Evolutionary conservation across 805 yeast species (phyloP).

Genomic region (Tetrapisispora namnaoensis): DNA sequence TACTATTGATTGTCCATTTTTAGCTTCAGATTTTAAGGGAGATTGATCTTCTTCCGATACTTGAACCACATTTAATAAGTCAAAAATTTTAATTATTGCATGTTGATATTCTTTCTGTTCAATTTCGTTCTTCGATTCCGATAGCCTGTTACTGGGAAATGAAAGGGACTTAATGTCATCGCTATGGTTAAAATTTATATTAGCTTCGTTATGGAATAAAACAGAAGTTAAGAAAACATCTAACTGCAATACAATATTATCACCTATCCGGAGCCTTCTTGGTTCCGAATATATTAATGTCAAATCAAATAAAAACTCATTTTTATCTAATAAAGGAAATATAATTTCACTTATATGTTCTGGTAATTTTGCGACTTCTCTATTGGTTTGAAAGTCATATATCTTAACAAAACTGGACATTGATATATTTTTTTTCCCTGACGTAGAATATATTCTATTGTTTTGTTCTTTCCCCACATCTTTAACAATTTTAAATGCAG

Average conservation of each 20-base stretch:
- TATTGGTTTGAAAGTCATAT: conserved; percentile 18
- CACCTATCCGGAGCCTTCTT: conserved; percentile 56
- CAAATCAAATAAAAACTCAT: conserved; percentile 45
- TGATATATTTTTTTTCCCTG: conserved; percentile 15
- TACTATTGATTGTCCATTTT: conserved; percentile 9
- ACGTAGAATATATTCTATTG: conserved; percentile 12
- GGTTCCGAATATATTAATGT: conserved; percentile 50
- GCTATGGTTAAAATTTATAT: conserved; percentile 9
- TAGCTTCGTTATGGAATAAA: conserved; percentile 16
- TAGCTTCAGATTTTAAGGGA: not conserved
- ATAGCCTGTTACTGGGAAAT: conserved; percentile 13
- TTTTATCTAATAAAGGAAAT: conserved; percentile 48
- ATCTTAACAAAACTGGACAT: conserved; percentile 30
- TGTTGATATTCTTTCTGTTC: conserved; percentile 42
- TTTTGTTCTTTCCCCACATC: conserved; percentile 22
- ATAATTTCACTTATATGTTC: conserved; percentile 59
- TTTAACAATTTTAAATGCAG: conserved; percentile 33
- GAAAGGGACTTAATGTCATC: conserved; percentile 8
- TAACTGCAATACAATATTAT: conserved; percentile 57
- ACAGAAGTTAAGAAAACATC: conserved; percentile 49
- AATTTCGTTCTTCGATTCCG: conserved; percentile 47
- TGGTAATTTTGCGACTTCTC: conserved; percentile 71
- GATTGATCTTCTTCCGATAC: conserved; percentile 9
- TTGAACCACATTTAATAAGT: conserved; percentile 32
- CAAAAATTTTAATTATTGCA: conserved; percentile 48